A percentile compares a stretch with the other conserved stretches of the same genome.
These are phyloP conservation scores for Sarocladiaceae sp. DNA, from an alignment of 2,329 filamentous ascomycete species.

Conservation along the genomic window DNA sequence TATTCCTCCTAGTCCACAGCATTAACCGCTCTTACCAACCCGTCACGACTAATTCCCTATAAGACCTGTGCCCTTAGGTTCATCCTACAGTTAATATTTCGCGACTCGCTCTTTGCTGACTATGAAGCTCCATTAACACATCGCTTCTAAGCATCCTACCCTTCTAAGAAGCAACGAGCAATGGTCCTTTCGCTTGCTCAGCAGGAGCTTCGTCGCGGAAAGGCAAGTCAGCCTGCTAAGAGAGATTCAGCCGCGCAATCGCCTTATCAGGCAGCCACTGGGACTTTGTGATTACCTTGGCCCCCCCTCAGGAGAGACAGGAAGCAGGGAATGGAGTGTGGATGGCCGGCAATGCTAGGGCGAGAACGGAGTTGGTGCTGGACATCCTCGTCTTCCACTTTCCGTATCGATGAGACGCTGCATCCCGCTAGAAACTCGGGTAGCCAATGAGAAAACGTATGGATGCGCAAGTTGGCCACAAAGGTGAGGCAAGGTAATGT, in stretches of 20 bases:
- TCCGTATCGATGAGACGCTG: no score
- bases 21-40: not conserved
- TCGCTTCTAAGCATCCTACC: not conserved
- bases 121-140: not conserved
- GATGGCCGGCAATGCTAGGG: no score
- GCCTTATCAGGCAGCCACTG: not conserved
- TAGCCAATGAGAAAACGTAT: no score
- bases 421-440: no score
- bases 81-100: slow-evolving; percentile 1
- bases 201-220: not conserved
- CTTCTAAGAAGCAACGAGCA: slow-evolving; percentile 1
- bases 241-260: slow-evolving; percentile 1
- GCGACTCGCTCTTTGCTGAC: not conserved
- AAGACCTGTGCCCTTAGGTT: not conserved
- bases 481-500: no score
- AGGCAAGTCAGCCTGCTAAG: not conserved
- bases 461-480: no score
- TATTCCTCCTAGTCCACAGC: not conserved
- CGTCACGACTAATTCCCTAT: not conserved
- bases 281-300: slow-evolving; percentile 1
- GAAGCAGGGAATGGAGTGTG: not conserved
- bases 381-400: no score
- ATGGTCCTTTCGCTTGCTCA: not conserved
- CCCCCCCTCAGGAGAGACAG: not conserved
- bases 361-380: no score